These are phyloP conservation scores for Dictyostelium capitatum DNA, from an alignment of 78 protist species.

Conservation along the genomic window DNA sequence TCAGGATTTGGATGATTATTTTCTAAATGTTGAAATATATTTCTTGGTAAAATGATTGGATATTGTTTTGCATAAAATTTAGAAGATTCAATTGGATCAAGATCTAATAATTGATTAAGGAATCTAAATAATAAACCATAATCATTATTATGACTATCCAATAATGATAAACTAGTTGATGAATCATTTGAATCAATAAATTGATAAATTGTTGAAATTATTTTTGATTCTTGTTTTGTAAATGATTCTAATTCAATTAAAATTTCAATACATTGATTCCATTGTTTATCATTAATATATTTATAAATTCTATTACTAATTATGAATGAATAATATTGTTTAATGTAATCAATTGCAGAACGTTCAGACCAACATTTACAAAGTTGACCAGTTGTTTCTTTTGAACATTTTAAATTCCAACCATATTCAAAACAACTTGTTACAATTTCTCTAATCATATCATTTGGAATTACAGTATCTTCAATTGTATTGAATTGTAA, in stretches of 20 bases:
- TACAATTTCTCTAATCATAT: conserved; percentile 44
- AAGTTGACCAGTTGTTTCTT: conserved; percentile 6
- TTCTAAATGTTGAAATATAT: neutral
- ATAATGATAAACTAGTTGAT: neutral
- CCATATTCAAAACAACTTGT: conserved; percentile 73
- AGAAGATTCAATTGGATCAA: conserved; percentile 24
- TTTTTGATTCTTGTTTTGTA: conserved; percentile 15
- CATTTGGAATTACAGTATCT: conserved; percentile 28
- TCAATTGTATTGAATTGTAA: conserved; percentile 13
- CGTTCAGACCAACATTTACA: conserved; percentile 69
- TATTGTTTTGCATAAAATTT: conserved; percentile 39
- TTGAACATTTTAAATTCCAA: neutral
- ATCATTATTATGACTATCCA: conserved; percentile 19
- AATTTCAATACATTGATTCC: conserved; percentile 60
- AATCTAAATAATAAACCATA: conserved; percentile 60
- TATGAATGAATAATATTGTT: conserved; percentile 25
- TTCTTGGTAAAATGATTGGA: conserved; percentile 59
- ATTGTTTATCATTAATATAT: conserved; percentile 14
- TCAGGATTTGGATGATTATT: neutral
- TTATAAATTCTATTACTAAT: conserved; percentile 19
- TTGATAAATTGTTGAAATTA: conserved; percentile 40
- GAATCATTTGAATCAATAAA: conserved; percentile 30
- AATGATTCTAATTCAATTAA: conserved; percentile 59
- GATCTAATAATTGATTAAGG: conserved; percentile 7
- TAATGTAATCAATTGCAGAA: conserved; percentile 33